Base-by-base conservation (phyloP, 768 basidiomycete species). In the Imleria badia region DNA sequence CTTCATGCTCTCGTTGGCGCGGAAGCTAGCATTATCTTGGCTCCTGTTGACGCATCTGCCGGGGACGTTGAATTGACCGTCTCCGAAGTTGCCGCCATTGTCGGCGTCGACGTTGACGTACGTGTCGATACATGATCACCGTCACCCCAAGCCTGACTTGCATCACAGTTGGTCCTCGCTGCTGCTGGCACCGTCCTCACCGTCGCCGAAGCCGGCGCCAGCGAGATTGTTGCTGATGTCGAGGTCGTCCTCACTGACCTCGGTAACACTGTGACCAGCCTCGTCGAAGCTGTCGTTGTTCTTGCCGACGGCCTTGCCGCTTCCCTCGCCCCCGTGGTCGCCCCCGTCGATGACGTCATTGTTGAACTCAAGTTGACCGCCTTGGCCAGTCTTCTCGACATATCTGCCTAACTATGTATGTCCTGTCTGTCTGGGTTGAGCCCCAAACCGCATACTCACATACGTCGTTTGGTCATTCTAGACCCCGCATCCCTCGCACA, bases 1-100 rank as follows among this genome's bases (percentile, higher is more conserved):
- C 55, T 76, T 23, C 29, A 71, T 40, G 60, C 20, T 8, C 69
- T 76, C 47, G 55, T 56, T 34, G 67, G 67, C 38, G 30, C 56
- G 33, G 55, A 66, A 2, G 9, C 51, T 2, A 56, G 54, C 5
- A 56, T 64, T 10, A 64, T 76, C 55, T 53, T 74, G 52, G 61
- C 60, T 6, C 43, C 61, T 20, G 59, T 56, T 26, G 53, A 62
- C 2, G 26, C 6, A 26, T 3, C 26, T 6, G 3, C 26, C 26
- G 69, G 62, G 20, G 56, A 57, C 6, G 26, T 26, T 10, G 66
- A 49, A 35, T 39, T 72, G 61, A 66, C 67, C 7, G 67, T 73
- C 20, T 14, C 54, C 2, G 59, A 60, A 4, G 46, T 76, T 30
- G 67, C 66, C 3, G 3, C 43, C 33, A 39, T 70, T 40, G 48